phyloP scores from a whole-genome alignment of 352 stramenopile species.

The Pythium vanterpoolii region DNA sequence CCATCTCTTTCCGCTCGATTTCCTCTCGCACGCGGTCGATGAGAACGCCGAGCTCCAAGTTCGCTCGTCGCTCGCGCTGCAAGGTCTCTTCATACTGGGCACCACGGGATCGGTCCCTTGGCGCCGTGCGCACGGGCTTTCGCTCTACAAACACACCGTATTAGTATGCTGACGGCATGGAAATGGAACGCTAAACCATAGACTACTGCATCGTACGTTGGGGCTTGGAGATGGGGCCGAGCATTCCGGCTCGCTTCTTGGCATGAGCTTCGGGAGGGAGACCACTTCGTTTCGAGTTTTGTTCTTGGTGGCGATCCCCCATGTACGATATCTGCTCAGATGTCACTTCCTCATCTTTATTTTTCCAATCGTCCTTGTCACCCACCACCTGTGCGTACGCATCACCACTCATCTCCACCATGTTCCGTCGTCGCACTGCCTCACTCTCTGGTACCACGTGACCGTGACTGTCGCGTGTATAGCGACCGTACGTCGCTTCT shows the following conservation, averaged over 20 bases:
- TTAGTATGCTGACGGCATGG: background rate
- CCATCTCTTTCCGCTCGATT: conserved; percentile 75
- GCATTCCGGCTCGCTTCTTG: conserved; percentile 67
- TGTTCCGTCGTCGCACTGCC: conserved; percentile 42
- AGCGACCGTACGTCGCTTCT: conserved; percentile 59
- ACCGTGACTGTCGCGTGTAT: conserved; percentile 66
- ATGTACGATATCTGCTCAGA: background rate
- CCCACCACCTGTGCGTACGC: conserved; percentile 31
- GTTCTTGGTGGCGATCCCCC: background rate
- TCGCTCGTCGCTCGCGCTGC: conserved; percentile 39
- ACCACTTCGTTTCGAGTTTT: background rate
- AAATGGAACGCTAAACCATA: background rate
- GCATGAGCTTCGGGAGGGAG: conserved; percentile 20
- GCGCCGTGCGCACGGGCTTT: conserved; percentile 28
- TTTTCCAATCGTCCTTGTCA: too few relatives aligned
- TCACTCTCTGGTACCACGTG: conserved; percentile 65
- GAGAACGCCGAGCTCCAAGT: conserved; percentile 36
- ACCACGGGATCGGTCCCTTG: conserved; percentile 53
- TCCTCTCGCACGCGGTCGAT: conserved; percentile 61
- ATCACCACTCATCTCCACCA: conserved; percentile 54
- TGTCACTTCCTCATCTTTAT: too few relatives aligned
- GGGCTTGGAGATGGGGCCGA: conserved; percentile 67
- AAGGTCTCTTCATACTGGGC: conserved; percentile 70
- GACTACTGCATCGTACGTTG: conserved; percentile 22
- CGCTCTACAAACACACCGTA: conserved; percentile 20